Evolutionary conservation across 192 early-diverging fungal species (phyloP).

Genomic region (Phycomyces nitens): DNA sequence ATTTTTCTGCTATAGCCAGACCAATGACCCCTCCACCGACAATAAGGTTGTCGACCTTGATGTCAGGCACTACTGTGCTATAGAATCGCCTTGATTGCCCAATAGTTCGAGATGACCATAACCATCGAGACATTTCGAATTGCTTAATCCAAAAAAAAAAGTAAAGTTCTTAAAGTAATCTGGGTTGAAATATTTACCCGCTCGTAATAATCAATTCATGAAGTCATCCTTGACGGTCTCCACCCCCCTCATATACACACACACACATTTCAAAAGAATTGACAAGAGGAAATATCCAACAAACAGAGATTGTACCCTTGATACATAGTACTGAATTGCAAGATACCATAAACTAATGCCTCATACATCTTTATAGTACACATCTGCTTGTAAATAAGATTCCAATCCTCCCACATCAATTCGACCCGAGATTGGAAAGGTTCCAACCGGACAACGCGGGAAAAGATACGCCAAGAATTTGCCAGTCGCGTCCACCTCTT

Average conservation of each 20-base stretch:
- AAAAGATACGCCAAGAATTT: conserved; percentile 48
- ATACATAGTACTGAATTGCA: too few relatives aligned
- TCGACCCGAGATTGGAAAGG: conserved; percentile 44
- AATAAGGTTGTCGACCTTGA: conserved; percentile 65
- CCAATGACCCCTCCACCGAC: conserved; percentile 84
- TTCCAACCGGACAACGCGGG: conserved; percentile 32
- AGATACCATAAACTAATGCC: too few relatives aligned
- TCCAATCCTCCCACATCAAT: conserved; percentile 63
- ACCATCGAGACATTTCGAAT: neutral
- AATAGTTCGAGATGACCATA: neutral
- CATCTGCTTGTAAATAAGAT: conserved; percentile 49
- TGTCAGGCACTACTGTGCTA: conserved; percentile 25
- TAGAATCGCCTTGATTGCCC: neutral
- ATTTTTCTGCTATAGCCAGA: conserved; percentile 64
- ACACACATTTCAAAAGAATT: too few relatives aligned
- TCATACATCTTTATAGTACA: conserved; percentile 12
- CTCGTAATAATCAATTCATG: too few relatives aligned
- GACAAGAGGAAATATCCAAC: too few relatives aligned
- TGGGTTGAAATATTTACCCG: too few relatives aligned
- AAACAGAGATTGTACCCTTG: too few relatives aligned
- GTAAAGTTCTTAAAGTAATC: too few relatives aligned
- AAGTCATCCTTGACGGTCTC: too few relatives aligned
- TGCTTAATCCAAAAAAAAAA: too few relatives aligned
- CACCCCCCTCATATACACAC: too few relatives aligned
- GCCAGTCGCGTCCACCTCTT: conserved; percentile 52